A percentile compares a stretch with the other conserved stretches of the same genome.
These are phyloP conservation scores for Ogataea ramenticola DNA, from an alignment of 805 yeast genomes.

Conservation along the genomic window DNA sequence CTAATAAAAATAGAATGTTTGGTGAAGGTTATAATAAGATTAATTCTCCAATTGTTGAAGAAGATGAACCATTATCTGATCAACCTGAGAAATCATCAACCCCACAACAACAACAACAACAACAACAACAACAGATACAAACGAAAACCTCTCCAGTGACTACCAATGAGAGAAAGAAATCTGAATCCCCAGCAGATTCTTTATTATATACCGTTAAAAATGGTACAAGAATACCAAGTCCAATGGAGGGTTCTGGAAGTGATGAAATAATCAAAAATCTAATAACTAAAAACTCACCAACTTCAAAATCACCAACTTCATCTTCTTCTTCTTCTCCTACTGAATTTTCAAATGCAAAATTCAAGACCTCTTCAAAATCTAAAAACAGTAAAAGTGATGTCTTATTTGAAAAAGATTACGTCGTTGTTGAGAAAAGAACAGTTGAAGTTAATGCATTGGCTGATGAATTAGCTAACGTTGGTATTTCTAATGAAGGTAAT, in stretches of 20 bases:
- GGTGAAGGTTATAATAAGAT: slow-evolving; percentile 2
- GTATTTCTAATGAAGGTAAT: slow-evolving; percentile 1
- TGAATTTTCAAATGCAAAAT: background rate
- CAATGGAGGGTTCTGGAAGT: slow-evolving; percentile 15
- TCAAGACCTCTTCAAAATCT: background rate
- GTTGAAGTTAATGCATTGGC: slow-evolving; percentile 96
- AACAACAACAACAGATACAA: background rate
- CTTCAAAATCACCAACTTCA: slow-evolving; percentile 25
- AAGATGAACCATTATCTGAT: slow-evolving; percentile 5
- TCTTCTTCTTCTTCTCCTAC: slow-evolving; percentile 1
- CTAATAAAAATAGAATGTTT: slow-evolving; percentile 7
- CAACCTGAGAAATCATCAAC: no score
- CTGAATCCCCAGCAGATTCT: slow-evolving; percentile 2
- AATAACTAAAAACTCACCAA: slow-evolving; percentile 36
- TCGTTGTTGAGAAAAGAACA: slow-evolving; percentile 88
- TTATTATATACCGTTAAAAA: background rate
- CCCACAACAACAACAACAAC: slow-evolving; percentile 1
- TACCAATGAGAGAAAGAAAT: background rate
- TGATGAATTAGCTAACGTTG: slow-evolving; percentile 66
- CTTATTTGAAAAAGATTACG: slow-evolving; percentile 76
- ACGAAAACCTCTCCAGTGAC: background rate
- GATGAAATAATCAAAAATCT: slow-evolving; percentile 41
- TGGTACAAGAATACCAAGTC: slow-evolving; percentile 8
- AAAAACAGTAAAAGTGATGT: slow-evolving; percentile 28
- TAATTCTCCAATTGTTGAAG: slow-evolving; percentile 7